Percentiles rank a stretch among this genome's conserved stretches.
These are phyloP conservation scores for Plasmopara halstedii DNA, from an alignment of 352 stramenopile species.

Conservation along the genomic window DNA sequence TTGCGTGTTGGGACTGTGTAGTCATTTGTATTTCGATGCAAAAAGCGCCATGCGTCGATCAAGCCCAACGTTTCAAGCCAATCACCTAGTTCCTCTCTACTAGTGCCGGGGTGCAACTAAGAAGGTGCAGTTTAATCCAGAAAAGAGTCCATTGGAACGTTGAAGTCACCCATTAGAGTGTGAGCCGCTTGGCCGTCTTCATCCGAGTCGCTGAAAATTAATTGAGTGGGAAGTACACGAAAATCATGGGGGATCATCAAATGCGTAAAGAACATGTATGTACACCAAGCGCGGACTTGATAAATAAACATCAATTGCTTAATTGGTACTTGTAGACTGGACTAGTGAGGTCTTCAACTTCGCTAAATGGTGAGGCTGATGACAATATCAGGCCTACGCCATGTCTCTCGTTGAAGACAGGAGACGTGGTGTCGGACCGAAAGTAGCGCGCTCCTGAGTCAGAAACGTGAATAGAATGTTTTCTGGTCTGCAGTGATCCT, in stretches of 20 bases:
- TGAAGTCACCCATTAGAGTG: conserved; percentile 6
- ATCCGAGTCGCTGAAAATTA: background rate
- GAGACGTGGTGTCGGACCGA: conserved; percentile 8
- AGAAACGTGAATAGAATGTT: conserved; percentile 3
- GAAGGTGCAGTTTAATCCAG: background rate
- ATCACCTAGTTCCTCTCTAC: conserved; percentile 1
- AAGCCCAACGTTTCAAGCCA: conserved; percentile 7
- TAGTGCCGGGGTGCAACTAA: background rate
- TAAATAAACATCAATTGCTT: conserved; percentile 10
- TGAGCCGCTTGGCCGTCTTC: background rate
- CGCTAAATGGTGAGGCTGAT: conserved; percentile 5
- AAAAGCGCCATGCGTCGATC: conserved; percentile 9
- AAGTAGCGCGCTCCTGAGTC: conserved; percentile 10
- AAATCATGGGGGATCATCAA: conserved; percentile 1
- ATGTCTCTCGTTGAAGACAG: conserved; percentile 7
- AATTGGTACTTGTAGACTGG: conserved; percentile 4
- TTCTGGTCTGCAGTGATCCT: conserved; percentile 8
- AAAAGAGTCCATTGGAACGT: conserved; percentile 2
- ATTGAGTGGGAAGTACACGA: background rate
- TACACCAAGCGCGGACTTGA: conserved; percentile 5
- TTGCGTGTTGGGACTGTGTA: conserved; percentile 3
- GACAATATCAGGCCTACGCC: conserved; percentile 6
- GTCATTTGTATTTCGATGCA: conserved; percentile 3
- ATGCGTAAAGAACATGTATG: conserved; percentile 9
- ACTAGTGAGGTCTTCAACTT: conserved; percentile 4